Percentiles rank a stretch among this genome's conserved stretches.
These are phyloP conservation scores for Leccinum truebloodii DNA, from an alignment of 768 basidiomycete genomes.

Conservation along the genomic window DNA sequence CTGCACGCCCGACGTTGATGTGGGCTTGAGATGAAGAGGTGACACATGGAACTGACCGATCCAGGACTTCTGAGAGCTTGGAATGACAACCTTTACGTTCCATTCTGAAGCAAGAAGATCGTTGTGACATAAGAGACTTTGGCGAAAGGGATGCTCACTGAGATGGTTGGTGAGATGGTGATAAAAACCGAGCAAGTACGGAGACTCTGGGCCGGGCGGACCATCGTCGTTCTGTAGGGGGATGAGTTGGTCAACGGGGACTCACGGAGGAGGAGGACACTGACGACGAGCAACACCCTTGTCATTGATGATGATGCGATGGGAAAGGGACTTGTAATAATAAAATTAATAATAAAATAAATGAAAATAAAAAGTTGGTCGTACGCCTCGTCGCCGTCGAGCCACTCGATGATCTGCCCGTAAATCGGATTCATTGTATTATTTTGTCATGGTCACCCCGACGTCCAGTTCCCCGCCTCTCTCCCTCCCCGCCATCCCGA, in stretches of 20 bases:
- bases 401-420: constrained; percentile 14
- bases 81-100: constrained; percentile 79
- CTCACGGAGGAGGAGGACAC: constrained; percentile 18
- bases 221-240: constrained; percentile 76
- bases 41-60: constrained; percentile 54
- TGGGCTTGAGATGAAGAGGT: neutral
- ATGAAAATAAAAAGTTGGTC: constrained; percentile 8
- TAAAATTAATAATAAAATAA: neutral
- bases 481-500: constrained; percentile 39
- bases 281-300: constrained; percentile 46
- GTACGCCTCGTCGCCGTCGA: constrained; percentile 10
- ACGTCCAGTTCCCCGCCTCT: constrained; percentile 22
- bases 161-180: constrained; percentile 56
- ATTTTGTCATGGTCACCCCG: constrained; percentile 22
- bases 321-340: neutral
- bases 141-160: constrained; percentile 42
- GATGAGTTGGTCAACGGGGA: neutral
- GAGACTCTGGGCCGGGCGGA: constrained; percentile 71
- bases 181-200: constrained; percentile 74
- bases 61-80: constrained; percentile 85
- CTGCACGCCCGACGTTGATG: constrained; percentile 36
- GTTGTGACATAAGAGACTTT: constrained; percentile 10
- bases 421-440: constrained; percentile 12
- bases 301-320: constrained; percentile 15
- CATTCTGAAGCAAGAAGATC: constrained; percentile 48